Evolutionary conservation across 2,329 filamentous ascomycete species (phyloP).

Genomic region (Diaporthe vexans): DNA sequence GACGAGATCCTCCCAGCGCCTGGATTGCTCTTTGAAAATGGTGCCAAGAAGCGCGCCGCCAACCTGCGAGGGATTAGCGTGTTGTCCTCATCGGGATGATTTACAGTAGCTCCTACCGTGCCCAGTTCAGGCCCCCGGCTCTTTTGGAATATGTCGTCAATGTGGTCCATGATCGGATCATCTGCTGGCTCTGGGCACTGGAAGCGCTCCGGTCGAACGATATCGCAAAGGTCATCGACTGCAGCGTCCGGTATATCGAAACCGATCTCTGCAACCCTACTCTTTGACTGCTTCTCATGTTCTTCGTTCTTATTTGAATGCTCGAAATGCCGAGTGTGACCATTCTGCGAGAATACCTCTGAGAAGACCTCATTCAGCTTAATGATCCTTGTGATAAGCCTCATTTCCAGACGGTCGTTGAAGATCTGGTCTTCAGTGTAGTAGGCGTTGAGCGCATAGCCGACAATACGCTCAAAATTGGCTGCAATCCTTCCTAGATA

Average conservation of each 20-base stretch:
- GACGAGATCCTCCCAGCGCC: slow-evolving; percentile 66
- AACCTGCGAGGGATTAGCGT: slow-evolving; percentile 49
- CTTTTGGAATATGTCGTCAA: slow-evolving; percentile 56
- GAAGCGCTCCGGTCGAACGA: slow-evolving; percentile 47
- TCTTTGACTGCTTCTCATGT: slow-evolving; percentile 45
- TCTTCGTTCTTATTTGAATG: neutral
- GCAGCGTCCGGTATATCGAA: slow-evolving; percentile 25
- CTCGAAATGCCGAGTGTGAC: slow-evolving; percentile 49
- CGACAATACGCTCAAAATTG: slow-evolving; percentile 48
- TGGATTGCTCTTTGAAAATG: slow-evolving; percentile 66
- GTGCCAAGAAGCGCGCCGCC: slow-evolving; percentile 56
- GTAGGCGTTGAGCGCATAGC: slow-evolving; percentile 52
- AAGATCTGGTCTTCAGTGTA: slow-evolving; percentile 53
- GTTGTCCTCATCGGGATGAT: slow-evolving; percentile 43
- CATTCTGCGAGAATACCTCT: slow-evolving; percentile 46
- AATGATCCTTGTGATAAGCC: slow-evolving; percentile 56
- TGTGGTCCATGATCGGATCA: slow-evolving; percentile 59
- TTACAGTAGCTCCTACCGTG: slow-evolving; percentile 58
- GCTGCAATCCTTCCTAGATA: slow-evolving; percentile 53
- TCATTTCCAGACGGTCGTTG: slow-evolving; percentile 44
- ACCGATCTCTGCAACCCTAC: neutral
- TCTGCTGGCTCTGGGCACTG: slow-evolving; percentile 33
- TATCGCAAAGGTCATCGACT: slow-evolving; percentile 47
- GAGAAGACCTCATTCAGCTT: slow-evolving; percentile 56
- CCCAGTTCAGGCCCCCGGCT: slow-evolving; percentile 69